These are phyloP conservation scores for Epichloe sylvatica DNA, from an alignment of 2,329 filamentous ascomycete species.

Conservation along the genomic window DNA sequence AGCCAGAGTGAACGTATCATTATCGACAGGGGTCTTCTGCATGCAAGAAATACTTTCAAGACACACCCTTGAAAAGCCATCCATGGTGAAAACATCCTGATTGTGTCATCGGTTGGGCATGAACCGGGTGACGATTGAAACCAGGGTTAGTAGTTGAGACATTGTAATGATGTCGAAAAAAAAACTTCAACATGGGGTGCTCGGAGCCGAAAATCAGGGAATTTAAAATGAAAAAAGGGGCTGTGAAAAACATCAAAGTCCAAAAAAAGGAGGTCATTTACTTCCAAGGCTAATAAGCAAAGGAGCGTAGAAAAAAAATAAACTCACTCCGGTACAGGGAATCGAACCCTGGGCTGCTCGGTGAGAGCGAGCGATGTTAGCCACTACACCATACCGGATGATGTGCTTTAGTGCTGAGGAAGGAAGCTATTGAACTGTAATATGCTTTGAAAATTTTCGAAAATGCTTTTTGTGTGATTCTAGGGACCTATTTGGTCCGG, in stretches of 20 bases:
- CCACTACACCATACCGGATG: conserved; percentile 23
- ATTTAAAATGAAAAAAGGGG: neutral
- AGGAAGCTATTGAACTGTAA: accelerated
- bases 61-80: too few relatives aligned
- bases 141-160: neutral
- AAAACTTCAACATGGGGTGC: neutral
- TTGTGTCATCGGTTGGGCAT: neutral
- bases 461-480: too few relatives aligned
- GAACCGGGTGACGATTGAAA: neutral
- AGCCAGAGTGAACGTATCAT: too few relatives aligned
- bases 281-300: too few relatives aligned
- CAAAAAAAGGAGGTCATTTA: neutral
- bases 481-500: too few relatives aligned
- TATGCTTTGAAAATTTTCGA: too few relatives aligned
- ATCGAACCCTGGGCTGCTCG: conserved; percentile 18
- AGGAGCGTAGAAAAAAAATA: too few relatives aligned
- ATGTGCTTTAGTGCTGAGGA: accelerated
- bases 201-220: neutral
- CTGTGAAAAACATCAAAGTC: neutral
- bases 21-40: neutral
- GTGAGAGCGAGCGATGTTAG: conserved; percentile 22
- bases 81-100: neutral
- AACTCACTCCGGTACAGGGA: conserved; percentile 12
- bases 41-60: neutral
- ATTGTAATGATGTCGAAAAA: neutral